phyloP scores from a whole-genome alignment of 2,329 filamentous ascomycete genomes.

The Colletotrichum echinochloae region DNA sequence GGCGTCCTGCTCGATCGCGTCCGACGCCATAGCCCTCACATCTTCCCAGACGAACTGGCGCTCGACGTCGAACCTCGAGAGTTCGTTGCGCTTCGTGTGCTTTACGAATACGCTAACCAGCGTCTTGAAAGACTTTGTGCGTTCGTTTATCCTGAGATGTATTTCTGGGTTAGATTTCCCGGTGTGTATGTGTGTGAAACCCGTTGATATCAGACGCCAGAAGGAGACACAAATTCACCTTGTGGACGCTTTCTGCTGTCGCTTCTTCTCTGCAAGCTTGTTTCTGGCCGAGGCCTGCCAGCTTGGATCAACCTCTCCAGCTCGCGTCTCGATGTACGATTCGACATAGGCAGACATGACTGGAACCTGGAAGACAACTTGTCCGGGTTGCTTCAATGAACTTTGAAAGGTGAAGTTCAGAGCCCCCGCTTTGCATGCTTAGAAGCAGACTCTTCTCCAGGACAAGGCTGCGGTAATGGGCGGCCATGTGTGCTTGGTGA shows the following conservation, averaged over 20 bases:
- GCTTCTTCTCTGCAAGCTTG: slow-evolving; percentile 7
- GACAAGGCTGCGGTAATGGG: too few relatives aligned
- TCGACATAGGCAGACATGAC: slow-evolving; percentile 5
- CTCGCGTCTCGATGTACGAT: background rate
- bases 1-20: slow-evolving; percentile 13
- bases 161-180: background rate
- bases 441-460: too few relatives aligned
- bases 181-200: background rate
- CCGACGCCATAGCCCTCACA: slow-evolving; percentile 8
- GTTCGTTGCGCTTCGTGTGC: background rate
- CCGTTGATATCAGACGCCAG: background rate
- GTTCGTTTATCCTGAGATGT: background rate
- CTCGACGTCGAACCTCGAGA: slow-evolving; percentile 6
- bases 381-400: background rate
- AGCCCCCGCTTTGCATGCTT: background rate
- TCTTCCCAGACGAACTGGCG: slow-evolving; percentile 20
- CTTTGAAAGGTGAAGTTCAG: background rate
- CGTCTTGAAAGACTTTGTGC: slow-evolving; percentile 5
- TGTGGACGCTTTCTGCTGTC: background rate
- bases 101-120: background rate
- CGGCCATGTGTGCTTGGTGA: too few relatives aligned
- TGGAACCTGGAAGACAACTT: background rate
- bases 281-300: slow-evolving; percentile 15
- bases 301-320: background rate
- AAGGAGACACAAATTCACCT: background rate